These are phyloP conservation scores for Fusarium sp. DNA, from an alignment of 2,329 filamentous ascomycete species.

Conservation along the genomic window DNA sequence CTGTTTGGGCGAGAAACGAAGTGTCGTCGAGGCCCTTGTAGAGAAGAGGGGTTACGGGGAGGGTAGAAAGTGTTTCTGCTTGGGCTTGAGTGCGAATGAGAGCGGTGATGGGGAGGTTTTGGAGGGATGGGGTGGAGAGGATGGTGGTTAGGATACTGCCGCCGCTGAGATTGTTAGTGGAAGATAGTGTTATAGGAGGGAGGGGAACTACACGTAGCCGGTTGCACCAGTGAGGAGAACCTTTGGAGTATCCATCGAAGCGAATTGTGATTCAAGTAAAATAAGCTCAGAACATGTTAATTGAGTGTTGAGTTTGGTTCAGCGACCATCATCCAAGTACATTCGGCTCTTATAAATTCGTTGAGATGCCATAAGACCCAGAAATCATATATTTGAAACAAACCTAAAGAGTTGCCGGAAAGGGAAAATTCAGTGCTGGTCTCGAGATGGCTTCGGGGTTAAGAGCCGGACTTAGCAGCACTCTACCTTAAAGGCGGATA, in stretches of 20 bases:
- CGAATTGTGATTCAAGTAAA: neutral
- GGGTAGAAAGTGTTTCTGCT: neutral
- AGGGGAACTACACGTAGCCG: neutral
- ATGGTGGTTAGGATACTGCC: constrained; percentile 9
- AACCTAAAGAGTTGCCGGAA: neutral
- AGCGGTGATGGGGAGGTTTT: neutral
- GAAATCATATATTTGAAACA: neutral
- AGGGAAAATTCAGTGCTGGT: neutral
- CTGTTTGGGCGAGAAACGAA: neutral
- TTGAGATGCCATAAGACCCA: accelerated
- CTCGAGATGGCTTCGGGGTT: constrained; percentile 1
- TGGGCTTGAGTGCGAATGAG: constrained; percentile 1
- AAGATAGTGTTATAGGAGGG: accelerated
- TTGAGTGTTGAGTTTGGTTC: no score
- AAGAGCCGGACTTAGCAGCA: constrained; percentile 12
- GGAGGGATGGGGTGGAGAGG: neutral
- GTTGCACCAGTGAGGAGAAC: constrained; percentile 19
- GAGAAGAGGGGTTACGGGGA: neutral
- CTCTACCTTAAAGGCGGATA: neutral
- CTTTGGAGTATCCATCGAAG: neutral
- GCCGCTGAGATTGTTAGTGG: neutral
- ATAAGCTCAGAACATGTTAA: no score
- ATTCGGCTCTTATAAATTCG: neutral
- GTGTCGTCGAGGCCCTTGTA: constrained; percentile 1
- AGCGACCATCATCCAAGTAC: accelerated